These are phyloP conservation scores for Mollisia scopiformis DNA, from an alignment of 2,329 filamentous ascomycete genomes.

Conservation along the genomic window DNA sequence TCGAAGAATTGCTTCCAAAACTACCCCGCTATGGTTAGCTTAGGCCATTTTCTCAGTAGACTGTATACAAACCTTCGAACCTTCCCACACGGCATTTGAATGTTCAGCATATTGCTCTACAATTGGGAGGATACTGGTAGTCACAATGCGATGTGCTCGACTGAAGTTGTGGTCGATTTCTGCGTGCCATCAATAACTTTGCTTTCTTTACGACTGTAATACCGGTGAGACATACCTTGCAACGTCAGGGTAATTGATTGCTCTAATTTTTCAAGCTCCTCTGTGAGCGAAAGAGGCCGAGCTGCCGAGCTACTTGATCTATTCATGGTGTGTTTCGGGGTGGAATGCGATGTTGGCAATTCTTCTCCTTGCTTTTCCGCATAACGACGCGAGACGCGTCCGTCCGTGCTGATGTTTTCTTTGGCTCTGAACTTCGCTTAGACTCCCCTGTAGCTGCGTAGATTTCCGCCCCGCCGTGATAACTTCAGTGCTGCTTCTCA, in stretches of 20 bases:
- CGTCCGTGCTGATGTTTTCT: neutral
- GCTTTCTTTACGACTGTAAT: neutral
- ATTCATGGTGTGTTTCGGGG: conserved; percentile 28
- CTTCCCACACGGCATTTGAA: conserved; percentile 93
- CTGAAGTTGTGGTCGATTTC: conserved; percentile 99
- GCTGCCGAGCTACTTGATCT: conserved; percentile 42
- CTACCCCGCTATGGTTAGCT: conserved; percentile 47
- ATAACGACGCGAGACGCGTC: conserved; percentile 1
- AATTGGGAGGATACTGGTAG: conserved; percentile 86
- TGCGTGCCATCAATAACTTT: conserved; percentile 41
- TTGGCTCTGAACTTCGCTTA: neutral
- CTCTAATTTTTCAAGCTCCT: conserved; percentile 94
- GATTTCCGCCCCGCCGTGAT: too few species aligned
- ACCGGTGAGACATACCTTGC: conserved; percentile 63
- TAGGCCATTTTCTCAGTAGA: neutral
- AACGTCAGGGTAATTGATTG: conserved; percentile 96
- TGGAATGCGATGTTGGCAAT: neutral
- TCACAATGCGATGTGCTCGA: conserved; percentile 94
- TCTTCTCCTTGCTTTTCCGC: neutral
- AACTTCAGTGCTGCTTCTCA: too few species aligned
- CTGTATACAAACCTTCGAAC: conserved; percentile 71
- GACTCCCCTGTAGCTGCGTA: too few species aligned
- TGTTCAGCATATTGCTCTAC: conserved; percentile 96
- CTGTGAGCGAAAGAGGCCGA: conserved; percentile 76
- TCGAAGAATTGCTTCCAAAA: conserved; percentile 99